Evolutionary conservation across 2,329 filamentous ascomycete species (phyloP), one percentile per base, ranked within the genome.

Genomic region (Thelonectria rubi): DNA sequence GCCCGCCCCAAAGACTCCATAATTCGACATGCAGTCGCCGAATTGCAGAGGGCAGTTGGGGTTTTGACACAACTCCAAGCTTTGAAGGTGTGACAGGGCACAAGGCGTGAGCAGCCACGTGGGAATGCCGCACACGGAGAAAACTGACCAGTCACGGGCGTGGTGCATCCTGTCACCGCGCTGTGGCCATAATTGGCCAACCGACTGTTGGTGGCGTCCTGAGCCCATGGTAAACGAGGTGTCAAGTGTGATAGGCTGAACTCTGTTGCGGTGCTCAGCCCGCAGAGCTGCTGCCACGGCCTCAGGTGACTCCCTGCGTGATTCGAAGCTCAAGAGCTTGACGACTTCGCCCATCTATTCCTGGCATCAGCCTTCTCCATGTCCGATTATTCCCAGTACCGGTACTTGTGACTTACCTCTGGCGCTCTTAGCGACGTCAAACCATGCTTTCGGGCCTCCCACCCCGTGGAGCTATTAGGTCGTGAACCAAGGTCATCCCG

Each of bases 91-190:
- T 53, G 45, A 60, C 65, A 60, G 64, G 59, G 59, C 66, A 58
- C 45, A 24, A 42, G 6, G 64, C 56, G 59, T 45, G 63, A 71
- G 57, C 52, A 66, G 64, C 67, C 69, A 71, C 69, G 69, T 71
- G 69, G 69, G 60, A 71, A 62, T 62, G 62, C 53, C 58, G 62
- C 65, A 40, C 62, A 55, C 47, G 47, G 58, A 47, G 60, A 63
- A 65, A 70, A 56, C 50, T 66, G 69, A 70, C 63, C 62, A 70
- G 69, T 69, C 65, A 70, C 45, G 52, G 14, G 26, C 46, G 7
- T 12, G 49, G 58, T 49, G 30, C 43, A 46, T 56, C 53, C 52
- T 62, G 51, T 54, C 45, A 39, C 55, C 39, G 32, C 26, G 32
- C 32, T 32, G 32, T 34, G 6, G 20, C 42, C 21, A 20, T 55